phyloP scores from a whole-genome alignment of 805 yeast species.

The Teunomyces tritomae region DNA sequence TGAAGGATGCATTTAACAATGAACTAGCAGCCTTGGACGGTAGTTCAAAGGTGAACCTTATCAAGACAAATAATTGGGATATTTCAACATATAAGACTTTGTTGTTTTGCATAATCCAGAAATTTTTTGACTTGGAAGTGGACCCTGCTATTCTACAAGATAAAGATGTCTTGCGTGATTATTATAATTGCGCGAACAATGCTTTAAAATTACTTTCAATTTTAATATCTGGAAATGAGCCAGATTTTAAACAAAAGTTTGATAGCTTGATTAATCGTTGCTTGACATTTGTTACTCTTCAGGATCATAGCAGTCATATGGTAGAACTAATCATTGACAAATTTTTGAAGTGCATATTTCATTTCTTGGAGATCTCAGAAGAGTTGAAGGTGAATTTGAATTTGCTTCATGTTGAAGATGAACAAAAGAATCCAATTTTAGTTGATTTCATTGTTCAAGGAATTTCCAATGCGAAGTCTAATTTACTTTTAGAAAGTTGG shows the following conservation, averaged over 20 bases:
- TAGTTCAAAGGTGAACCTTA: conserved; percentile 38
- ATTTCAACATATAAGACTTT: conserved; percentile 63
- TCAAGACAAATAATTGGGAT: conserved; percentile 44
- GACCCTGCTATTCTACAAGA: conserved; percentile 18
- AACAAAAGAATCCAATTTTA: conserved; percentile 27
- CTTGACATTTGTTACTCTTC: conserved; percentile 18
- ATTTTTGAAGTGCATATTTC: conserved; percentile 26
- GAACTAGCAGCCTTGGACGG: conserved; percentile 60
- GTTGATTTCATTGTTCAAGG: conserved; percentile 51
- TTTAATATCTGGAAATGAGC: conserved; percentile 57
- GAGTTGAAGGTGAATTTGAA: conserved; percentile 24
- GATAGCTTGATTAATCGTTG: conserved; percentile 38
- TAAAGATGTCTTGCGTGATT: conserved; percentile 12
- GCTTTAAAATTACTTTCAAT: conserved; percentile 42
- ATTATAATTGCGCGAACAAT: conserved; percentile 30
- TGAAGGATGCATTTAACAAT: conserved; percentile 49
- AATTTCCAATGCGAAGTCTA: conserved; percentile 42
- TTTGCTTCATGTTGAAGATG: conserved; percentile 29
- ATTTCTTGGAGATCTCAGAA: conserved; percentile 30
- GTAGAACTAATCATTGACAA: conserved; percentile 29
- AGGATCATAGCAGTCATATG: conserved; percentile 9
- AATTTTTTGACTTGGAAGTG: conserved; percentile 39
- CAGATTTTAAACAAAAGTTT: conserved; percentile 46
- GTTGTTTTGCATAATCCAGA: conserved; percentile 43
- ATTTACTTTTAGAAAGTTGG: conserved; percentile 47